phyloP scores from a whole-genome alignment of 352 stramenopile genomes.

The Phytophthora pistaciae region DNA sequence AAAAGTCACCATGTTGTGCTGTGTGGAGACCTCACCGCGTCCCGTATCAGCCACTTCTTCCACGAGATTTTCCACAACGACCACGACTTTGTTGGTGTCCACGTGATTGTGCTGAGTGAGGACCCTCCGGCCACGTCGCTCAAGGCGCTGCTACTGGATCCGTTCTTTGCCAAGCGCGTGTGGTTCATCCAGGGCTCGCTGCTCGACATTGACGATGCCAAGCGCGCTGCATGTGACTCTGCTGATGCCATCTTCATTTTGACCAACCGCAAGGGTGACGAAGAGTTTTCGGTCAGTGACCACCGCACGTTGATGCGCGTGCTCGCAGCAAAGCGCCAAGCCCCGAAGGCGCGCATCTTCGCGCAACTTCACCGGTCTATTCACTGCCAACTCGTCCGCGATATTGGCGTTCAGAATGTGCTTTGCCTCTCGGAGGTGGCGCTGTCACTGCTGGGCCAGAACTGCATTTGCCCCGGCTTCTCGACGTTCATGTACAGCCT shows the following conservation, averaged over 20 bases:
- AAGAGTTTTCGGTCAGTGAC: conserved; percentile 77
- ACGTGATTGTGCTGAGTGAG: conserved; percentile 81
- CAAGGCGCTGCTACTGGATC: conserved; percentile 80
- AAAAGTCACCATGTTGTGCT: conserved; percentile 81
- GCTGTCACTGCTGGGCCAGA: conserved; percentile 84
- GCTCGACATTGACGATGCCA: conserved; percentile 80
- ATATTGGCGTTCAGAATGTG: conserved; percentile 82
- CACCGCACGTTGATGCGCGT: conserved; percentile 86
- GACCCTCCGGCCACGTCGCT: conserved; percentile 81
- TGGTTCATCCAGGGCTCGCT: conserved; percentile 86
- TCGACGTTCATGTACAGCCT: conserved; percentile 91
- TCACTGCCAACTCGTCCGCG: conserved; percentile 79
- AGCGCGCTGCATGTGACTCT: conserved; percentile 67
- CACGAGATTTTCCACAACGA: conserved; percentile 90
- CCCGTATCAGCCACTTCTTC: conserved; percentile 88
- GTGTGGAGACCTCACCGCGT: conserved; percentile 83
- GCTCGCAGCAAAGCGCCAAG: conserved; percentile 74
- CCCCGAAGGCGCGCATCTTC: conserved; percentile 58
- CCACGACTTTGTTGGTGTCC: conserved; percentile 83
- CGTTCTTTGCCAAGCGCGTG: conserved; percentile 87
- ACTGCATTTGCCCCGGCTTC: conserved; percentile 88
- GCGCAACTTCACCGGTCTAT: conserved; percentile 83
- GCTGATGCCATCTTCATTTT: conserved; percentile 87
- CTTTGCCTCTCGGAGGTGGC: conserved; percentile 86
- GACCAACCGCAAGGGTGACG: conserved; percentile 64